These are phyloP conservation scores for Cardamine chenopodiifolia DNA, from an alignment of 345 rosid species.

Conservation along the genomic window DNA sequence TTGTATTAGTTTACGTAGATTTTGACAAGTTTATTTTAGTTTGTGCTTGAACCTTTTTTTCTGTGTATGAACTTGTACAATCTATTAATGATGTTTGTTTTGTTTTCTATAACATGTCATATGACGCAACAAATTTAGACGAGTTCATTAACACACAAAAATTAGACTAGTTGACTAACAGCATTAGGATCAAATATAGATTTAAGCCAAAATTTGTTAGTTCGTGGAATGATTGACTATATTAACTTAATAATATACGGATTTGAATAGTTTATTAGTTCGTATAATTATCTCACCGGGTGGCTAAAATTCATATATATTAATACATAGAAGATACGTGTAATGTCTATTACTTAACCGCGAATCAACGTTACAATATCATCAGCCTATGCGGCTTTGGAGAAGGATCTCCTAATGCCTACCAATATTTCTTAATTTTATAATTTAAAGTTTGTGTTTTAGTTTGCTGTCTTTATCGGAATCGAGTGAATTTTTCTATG, in stretches of 20 bases:
- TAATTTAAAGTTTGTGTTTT: constrained; percentile 37
- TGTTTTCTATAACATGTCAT: neutral
- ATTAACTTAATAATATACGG: neutral
- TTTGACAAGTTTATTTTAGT: neutral
- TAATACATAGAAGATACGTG: neutral
- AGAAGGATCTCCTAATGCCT: constrained; percentile 36
- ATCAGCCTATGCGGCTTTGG: constrained; percentile 30
- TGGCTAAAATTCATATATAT: neutral
- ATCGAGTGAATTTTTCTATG: constrained; percentile 11
- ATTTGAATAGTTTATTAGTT: neutral
- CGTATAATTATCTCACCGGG: neutral
- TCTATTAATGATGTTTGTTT: neutral
- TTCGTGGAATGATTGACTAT: neutral
- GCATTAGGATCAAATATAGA: neutral
- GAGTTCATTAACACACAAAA: neutral
- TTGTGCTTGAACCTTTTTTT: neutral
- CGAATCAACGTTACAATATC: constrained; percentile 28
- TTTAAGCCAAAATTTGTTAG: neutral
- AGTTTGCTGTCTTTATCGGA: constrained; percentile 31
- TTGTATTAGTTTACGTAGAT: neutral
- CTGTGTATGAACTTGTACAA: neutral
- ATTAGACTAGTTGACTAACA: neutral
- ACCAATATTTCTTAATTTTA: constrained; percentile 31
- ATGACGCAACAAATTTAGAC: neutral
- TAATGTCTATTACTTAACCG: constrained; percentile 41